These are phyloP conservation scores for Sporothrix pseudoabietina DNA, from an alignment of 2,329 filamentous ascomycete species.

Conservation along the genomic window DNA sequence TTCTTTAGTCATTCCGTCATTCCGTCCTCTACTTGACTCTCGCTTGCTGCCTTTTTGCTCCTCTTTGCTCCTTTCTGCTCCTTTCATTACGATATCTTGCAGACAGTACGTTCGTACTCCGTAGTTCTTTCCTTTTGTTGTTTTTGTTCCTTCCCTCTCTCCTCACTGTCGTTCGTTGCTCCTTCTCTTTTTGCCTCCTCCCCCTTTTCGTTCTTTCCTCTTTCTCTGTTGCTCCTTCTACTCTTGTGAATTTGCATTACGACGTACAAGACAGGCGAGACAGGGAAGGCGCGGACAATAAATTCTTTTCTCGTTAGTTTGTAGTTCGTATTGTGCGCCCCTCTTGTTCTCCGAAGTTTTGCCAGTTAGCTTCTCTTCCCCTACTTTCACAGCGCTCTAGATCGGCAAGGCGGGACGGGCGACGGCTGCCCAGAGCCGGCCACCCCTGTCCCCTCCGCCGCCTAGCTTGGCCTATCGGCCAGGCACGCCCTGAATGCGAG, in stretches of 20 bases:
- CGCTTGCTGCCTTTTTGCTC: constrained; percentile 23
- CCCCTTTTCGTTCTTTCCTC: neutral
- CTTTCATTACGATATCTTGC: neutral
- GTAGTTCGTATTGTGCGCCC: neutral
- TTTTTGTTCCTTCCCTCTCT: neutral
- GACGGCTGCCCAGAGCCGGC: constrained; percentile 25
- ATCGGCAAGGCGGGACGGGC: constrained; percentile 28
- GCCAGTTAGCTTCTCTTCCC: constrained; percentile 5
- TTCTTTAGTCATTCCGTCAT: neutral
- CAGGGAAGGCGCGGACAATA: too few species aligned
- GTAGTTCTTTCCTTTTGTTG: neutral
- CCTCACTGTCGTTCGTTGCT: neutral
- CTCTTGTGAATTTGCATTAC: neutral
- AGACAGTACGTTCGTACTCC: too few species aligned
- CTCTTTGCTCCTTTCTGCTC: constrained; percentile 16
- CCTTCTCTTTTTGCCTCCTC: neutral
- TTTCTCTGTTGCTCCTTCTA: neutral
- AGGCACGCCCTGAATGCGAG: neutral
- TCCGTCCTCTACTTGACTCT: constrained; percentile 22
- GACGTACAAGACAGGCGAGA: too few species aligned
- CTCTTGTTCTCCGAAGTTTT: constrained; percentile 17
- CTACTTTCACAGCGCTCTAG: constrained; percentile 3
- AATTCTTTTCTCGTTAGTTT: neutral
- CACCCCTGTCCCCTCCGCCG: constrained; percentile 18
- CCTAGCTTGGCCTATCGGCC: constrained; percentile 10